Percentiles rank a stretch among this genome's conserved stretches.
These are phyloP conservation scores for Metschnikowia hibisci DNA, from an alignment of 805 yeast species.

Conservation along the genomic window DNA sequence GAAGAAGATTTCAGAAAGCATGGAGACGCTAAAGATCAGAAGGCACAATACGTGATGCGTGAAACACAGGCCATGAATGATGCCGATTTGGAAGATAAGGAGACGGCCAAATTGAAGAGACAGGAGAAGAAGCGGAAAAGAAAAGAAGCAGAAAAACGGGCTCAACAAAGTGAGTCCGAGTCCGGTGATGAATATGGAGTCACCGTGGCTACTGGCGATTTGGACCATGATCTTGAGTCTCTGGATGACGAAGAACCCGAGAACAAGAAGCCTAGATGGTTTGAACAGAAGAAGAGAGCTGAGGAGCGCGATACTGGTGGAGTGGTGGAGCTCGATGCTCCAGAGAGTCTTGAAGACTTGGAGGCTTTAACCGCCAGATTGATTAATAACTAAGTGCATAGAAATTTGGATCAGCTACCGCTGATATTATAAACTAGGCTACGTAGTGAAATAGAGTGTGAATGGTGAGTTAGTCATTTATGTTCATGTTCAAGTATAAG, in stretches of 20 bases:
- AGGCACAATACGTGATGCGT: slow-evolving; percentile 57
- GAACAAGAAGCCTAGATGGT: slow-evolving; percentile 48
- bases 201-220: slow-evolving; percentile 34
- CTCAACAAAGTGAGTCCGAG: slow-evolving; percentile 32
- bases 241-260: slow-evolving; percentile 34
- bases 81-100: slow-evolving; percentile 77
- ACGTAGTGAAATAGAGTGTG: no score
- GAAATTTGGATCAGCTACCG: no score
- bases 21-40: slow-evolving; percentile 64
- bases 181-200: slow-evolving; percentile 28
- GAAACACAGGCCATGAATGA: slow-evolving; percentile 67
- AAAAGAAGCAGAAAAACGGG: slow-evolving; percentile 67
- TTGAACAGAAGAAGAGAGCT: slow-evolving; percentile 31
- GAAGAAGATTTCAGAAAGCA: slow-evolving; percentile 83
- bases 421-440: no score
- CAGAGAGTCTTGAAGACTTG: slow-evolving; percentile 87
- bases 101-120: slow-evolving; percentile 67
- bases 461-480: no score
- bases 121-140: slow-evolving; percentile 87
- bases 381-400: slow-evolving; percentile 19
- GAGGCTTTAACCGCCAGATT: slow-evolving; percentile 75
- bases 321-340: slow-evolving; percentile 76
- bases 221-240: slow-evolving; percentile 45
- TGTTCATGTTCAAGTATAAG: no score
- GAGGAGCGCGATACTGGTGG: slow-evolving; percentile 23